Evolutionary conservation across 495 filamentous ascomycete species (phyloP).

Genomic region (Penicillium turbatum): DNA sequence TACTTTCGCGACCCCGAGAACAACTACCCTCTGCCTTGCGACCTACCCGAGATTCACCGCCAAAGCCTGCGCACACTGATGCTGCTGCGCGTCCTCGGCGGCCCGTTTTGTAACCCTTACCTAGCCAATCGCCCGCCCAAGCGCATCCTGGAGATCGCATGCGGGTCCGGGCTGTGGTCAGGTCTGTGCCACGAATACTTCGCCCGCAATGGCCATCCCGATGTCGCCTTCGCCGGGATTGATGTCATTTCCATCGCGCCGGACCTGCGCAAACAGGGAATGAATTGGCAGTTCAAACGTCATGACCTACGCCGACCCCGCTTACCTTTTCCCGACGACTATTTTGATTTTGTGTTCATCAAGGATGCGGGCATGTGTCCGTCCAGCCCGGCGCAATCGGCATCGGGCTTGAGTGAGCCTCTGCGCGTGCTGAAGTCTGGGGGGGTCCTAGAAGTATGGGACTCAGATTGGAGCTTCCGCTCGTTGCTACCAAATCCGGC

Average conservation of each 20-base stretch:
- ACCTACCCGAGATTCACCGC: slow-evolving; percentile 80
- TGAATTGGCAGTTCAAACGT: slow-evolving; percentile 85
- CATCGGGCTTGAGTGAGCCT: slow-evolving; percentile 66
- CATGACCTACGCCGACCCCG: slow-evolving; percentile 74
- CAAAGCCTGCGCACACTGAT: slow-evolving; percentile 82
- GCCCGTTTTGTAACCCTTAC: slow-evolving; percentile 68
- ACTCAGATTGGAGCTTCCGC: slow-evolving; percentile 72
- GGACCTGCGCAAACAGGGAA: slow-evolving; percentile 65
- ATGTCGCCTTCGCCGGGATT: slow-evolving; percentile 74
- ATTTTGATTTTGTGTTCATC: slow-evolving; percentile 87
- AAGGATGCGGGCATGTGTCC: slow-evolving; percentile 77
- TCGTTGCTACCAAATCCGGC: slow-evolving; percentile 73
- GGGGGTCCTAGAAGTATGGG: slow-evolving; percentile 83
- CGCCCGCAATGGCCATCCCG: slow-evolving; percentile 52
- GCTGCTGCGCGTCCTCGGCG: slow-evolving; percentile 73
- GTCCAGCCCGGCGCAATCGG: slow-evolving; percentile 56
- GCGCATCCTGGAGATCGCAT: slow-evolving; percentile 81
- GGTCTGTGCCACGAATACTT: slow-evolving; percentile 78
- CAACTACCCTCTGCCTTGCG: slow-evolving; percentile 80
- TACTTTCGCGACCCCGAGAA: slow-evolving; percentile 74
- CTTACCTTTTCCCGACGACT: slow-evolving; percentile 73
- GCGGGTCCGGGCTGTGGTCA: slow-evolving; percentile 87
- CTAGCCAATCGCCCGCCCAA: slow-evolving; percentile 61
- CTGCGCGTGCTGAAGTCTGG: slow-evolving; percentile 73
- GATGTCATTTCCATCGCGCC: slow-evolving; percentile 77